phyloP scores from a whole-genome alignment of 805 yeast species.

The Torulaspora quercuum region DNA sequence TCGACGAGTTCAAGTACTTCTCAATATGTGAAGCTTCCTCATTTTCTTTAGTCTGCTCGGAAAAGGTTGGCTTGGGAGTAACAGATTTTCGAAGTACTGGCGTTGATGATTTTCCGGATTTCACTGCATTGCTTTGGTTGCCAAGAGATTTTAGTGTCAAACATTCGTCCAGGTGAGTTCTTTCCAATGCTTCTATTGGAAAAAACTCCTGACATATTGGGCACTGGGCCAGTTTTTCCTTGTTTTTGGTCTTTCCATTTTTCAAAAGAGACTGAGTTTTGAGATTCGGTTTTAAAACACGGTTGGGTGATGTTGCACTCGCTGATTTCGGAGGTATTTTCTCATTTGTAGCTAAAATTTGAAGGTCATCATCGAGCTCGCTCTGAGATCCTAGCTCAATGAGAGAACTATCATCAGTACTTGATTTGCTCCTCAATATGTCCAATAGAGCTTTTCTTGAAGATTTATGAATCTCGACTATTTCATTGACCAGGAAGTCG shows the following conservation, averaged over 20 bases:
- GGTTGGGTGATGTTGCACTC: conserved; percentile 6
- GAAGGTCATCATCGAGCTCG: conserved; percentile 31
- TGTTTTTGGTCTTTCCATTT: conserved; percentile 11
- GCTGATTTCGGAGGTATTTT: conserved; percentile 20
- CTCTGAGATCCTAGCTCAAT: conserved; percentile 34
- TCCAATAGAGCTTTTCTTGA: conserved; percentile 43
- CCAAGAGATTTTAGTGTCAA: conserved; percentile 33
- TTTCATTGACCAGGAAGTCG: conserved; percentile 68
- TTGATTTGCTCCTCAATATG: conserved; percentile 18
- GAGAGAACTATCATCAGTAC: conserved; percentile 16
- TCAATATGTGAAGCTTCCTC: conserved; percentile 17
- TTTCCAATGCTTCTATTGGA: conserved; percentile 54
- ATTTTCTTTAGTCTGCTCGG: conserved; percentile 1
- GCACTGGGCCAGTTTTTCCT: conserved; percentile 46
- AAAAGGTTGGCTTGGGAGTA: background rate
- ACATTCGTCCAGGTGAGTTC: conserved; percentile 62
- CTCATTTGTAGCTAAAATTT: conserved; percentile 30
- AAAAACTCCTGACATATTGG: conserved; percentile 61
- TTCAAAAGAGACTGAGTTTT: conserved; percentile 18
- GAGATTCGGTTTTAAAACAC: conserved; percentile 8
- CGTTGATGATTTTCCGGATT: background rate
- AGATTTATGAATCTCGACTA: conserved; percentile 50
- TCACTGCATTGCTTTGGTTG: conserved; percentile 1
- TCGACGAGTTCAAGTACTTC: conserved; percentile 18
- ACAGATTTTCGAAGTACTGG: conserved; percentile 2